Percentiles rank a stretch among this genome's conserved stretches.
Conservation (phyloP, 257 asterid species). For the Plantago elongata region DNA sequence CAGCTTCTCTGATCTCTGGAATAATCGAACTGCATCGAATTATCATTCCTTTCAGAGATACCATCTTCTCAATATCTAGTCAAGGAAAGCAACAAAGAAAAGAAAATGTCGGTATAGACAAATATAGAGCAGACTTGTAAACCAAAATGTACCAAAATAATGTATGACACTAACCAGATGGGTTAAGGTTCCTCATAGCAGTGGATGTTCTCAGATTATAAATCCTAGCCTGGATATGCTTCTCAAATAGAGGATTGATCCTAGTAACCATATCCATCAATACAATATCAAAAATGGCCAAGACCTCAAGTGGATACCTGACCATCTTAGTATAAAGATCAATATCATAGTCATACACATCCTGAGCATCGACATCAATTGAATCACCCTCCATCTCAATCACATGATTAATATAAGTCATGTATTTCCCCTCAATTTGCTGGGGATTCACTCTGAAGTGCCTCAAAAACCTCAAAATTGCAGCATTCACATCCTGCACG, state of each 20-base stretch:
- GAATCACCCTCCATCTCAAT: constrained; percentile 96
- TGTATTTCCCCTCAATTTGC: constrained; percentile 77
- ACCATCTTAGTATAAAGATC: constrained; percentile 91
- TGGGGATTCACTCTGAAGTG: constrained; percentile 64
- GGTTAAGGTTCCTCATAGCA: constrained; percentile 87
- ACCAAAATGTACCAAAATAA: neutral
- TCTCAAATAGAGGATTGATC: constrained; percentile 72
- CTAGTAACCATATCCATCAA: constrained; percentile 84
- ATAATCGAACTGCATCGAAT: constrained; percentile 92
- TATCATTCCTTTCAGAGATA: constrained; percentile 92
- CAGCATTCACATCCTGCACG: constrained; percentile 82
- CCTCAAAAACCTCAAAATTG: constrained; percentile 78
- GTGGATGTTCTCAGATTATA: constrained; percentile 77
- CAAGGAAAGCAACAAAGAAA: constrained; percentile 11
- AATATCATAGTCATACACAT: constrained; percentile 67
- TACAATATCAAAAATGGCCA: constrained; percentile 88
- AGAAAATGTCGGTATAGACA: no score
- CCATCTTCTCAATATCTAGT: constrained; percentile 96
- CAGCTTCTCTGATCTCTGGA: constrained; percentile 95
- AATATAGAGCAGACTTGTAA: neutral
- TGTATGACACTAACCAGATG: constrained; percentile 63
- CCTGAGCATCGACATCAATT: constrained; percentile 82
- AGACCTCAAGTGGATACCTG: constrained; percentile 89
- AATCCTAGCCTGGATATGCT: constrained; percentile 90
- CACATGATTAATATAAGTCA: constrained; percentile 60